Evolutionary conservation across 164 flowering plant genomes (phyloP).

Genomic region (Tetrastigma voinierianum): DNA sequence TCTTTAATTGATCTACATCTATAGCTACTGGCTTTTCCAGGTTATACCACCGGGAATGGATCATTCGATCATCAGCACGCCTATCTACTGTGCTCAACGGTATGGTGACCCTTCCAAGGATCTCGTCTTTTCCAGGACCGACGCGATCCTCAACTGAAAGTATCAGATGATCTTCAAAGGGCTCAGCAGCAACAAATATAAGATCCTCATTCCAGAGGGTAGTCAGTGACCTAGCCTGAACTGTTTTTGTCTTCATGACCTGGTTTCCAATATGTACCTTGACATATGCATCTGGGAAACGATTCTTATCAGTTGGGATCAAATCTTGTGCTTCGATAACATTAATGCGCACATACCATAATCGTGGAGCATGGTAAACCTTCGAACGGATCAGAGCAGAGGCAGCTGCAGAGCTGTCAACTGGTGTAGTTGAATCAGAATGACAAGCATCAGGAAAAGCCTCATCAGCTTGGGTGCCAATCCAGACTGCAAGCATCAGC

Average conservation of each 20-base stretch:
- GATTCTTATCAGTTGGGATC: slow-evolving; percentile 60
- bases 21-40: slow-evolving; percentile 71
- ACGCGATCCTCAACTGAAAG: slow-evolving; percentile 82
- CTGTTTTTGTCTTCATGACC: slow-evolving; percentile 61
- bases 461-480: slow-evolving; percentile 95
- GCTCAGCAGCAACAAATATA: slow-evolving; percentile 86
- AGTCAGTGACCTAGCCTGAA: slow-evolving; percentile 59
- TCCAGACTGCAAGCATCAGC: slow-evolving; percentile 95
- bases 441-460: slow-evolving; percentile 95
- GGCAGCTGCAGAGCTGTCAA: slow-evolving; percentile 48
- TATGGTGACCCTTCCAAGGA: slow-evolving; percentile 69
- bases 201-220: slow-evolving; percentile 91
- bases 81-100: slow-evolving; percentile 61
- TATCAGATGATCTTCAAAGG: slow-evolving; percentile 84
- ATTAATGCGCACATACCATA: slow-evolving; percentile 90
- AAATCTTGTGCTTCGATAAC: slow-evolving; percentile 91
- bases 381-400: slow-evolving; percentile 67
- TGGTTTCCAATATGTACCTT: slow-evolving; percentile 83
- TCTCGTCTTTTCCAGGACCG: slow-evolving; percentile 86
- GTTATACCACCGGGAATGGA: slow-evolving; percentile 77
- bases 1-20: slow-evolving; percentile 80
- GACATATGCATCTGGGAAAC: slow-evolving; percentile 76
- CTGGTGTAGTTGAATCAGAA: slow-evolving; percentile 77
- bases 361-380: slow-evolving; percentile 85
- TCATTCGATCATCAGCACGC: slow-evolving; percentile 81